Percentiles rank a stretch among this genome's conserved stretches.
phyloP scores from a whole-genome alignment of 2,329 filamentous ascomycete species.

The Epichloe festucae region DNA sequence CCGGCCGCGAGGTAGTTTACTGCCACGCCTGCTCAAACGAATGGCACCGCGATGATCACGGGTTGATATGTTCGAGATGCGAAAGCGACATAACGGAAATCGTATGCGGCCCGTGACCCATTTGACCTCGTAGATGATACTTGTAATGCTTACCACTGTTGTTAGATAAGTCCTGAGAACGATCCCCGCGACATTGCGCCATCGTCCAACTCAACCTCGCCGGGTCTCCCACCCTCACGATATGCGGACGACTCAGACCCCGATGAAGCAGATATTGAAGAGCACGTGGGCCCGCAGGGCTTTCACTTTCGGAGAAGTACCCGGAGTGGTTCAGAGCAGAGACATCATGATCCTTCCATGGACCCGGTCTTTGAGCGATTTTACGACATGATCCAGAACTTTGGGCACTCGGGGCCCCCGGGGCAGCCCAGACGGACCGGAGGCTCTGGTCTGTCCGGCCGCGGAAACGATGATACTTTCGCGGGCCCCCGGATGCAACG shows the following conservation, averaged over 20 bases:
- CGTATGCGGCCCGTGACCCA: conserved; percentile 37
- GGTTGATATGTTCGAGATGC: conserved; percentile 65
- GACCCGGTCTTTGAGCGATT: conserved; percentile 30
- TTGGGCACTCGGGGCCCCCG: conserved; percentile 11
- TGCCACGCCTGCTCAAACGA: conserved; percentile 74
- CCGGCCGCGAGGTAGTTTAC: conserved; percentile 59
- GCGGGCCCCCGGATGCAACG: conserved; percentile 18
- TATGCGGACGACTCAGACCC: conserved; percentile 38
- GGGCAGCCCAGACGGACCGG: neutral
- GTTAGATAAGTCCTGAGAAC: conserved; percentile 39
- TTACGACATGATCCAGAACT: conserved; percentile 29
- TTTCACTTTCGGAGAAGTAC: conserved; percentile 27
- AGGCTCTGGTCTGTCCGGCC: neutral
- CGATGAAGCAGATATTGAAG: conserved; percentile 45
- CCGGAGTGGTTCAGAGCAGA: conserved; percentile 12
- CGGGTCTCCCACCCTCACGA: conserved; percentile 15
- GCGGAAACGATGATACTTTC: neutral
- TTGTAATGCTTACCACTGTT: conserved; percentile 7
- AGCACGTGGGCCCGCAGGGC: conserved; percentile 31
- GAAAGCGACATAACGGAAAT: conserved; percentile 72
- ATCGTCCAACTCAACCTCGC: conserved; percentile 17
- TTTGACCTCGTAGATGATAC: neutral
- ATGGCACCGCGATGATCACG: conserved; percentile 63
- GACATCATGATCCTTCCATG: conserved; percentile 20
- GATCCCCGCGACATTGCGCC: conserved; percentile 43